Conservation (phyloP, 2,329 filamentous ascomycete species). For the Botryotinia narcissicola region DNA sequence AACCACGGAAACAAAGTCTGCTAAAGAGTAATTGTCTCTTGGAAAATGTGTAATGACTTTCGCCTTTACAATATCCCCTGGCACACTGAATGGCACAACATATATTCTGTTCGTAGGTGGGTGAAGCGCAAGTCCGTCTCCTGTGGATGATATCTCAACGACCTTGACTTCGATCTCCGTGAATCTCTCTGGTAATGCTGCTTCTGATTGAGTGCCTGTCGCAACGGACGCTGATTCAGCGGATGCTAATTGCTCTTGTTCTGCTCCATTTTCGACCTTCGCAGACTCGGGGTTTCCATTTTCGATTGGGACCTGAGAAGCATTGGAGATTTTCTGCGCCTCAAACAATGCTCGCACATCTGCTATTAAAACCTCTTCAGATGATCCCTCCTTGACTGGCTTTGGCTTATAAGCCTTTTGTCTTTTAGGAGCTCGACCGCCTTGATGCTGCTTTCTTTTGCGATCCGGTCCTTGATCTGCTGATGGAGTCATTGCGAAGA, state of each 20-base stretch:
- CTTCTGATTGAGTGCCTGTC: conserved; percentile 24
- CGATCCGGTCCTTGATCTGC: conserved; percentile 20
- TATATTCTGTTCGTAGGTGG: conserved; percentile 66
- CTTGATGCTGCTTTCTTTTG: conserved; percentile 36
- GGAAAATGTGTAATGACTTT: conserved; percentile 74
- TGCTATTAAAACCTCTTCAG: conserved; percentile 63
- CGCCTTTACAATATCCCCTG: conserved; percentile 76
- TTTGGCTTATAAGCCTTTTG: conserved; percentile 57
- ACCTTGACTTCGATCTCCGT: conserved; percentile 82
- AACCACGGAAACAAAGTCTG: conserved; percentile 78
- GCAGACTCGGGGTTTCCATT: conserved; percentile 27
- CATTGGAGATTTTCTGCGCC: conserved; percentile 38
- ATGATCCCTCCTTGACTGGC: conserved; percentile 54
- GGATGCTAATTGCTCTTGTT: conserved; percentile 22
- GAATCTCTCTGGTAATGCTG: conserved; percentile 61
- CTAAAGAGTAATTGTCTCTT: conserved; percentile 66
- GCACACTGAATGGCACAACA: conserved; percentile 82
- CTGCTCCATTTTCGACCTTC: conserved; percentile 26
- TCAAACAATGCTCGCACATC: conserved; percentile 59
- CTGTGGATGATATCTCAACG: conserved; percentile 79
- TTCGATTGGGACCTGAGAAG: conserved; percentile 4
- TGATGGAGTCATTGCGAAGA: conserved; percentile 23
- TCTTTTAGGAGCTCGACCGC: conserved; percentile 44
- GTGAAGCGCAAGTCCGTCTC: conserved; percentile 80
- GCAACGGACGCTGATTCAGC: conserved; percentile 29